Conservation (phyloP, 257 asterid species). For the Fraxinus cuspidata region DNA sequence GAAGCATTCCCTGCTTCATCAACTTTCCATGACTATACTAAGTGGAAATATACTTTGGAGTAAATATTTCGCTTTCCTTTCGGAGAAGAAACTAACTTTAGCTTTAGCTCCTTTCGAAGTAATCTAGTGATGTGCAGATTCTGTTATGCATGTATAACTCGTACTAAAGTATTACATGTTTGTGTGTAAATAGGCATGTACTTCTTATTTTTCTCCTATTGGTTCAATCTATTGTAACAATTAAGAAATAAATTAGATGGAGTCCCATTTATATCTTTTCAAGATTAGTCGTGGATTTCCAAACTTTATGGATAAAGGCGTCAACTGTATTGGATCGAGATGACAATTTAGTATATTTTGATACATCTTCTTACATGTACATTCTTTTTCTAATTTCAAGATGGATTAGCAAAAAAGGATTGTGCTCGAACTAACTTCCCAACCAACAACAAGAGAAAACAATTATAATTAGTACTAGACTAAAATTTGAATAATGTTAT, state of each 20-base stretch:
- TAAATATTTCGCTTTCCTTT: slow-evolving; percentile 47
- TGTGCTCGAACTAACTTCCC: too few relatives aligned
- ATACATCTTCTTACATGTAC: too few relatives aligned
- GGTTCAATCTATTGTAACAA: too few relatives aligned
- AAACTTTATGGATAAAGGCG: not conserved
- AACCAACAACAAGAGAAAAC: too few relatives aligned
- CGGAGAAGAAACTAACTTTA: slow-evolving; percentile 41
- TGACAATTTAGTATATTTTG: too few relatives aligned
- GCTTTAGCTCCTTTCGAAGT: slow-evolving; percentile 21
- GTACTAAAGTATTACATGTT: not conserved
- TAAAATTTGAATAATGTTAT: too few relatives aligned
- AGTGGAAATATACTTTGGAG: slow-evolving; percentile 43
- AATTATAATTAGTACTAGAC: too few relatives aligned
- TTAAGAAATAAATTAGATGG: too few relatives aligned
- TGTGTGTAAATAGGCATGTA: not conserved
- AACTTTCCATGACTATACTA: slow-evolving; percentile 30
- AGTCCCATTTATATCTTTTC: not conserved
- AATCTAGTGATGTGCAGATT: slow-evolving; percentile 15
- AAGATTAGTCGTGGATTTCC: not conserved
- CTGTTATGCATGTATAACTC: not conserved
- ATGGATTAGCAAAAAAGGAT: too few relatives aligned
- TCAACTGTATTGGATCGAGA: not conserved
- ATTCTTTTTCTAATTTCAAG: too few relatives aligned
- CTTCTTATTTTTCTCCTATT: not conserved
- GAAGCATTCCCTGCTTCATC: slow-evolving; percentile 59